A percentile compares a stretch with the other conserved stretches of the same genome.
Conservation (phyloP, 768 basidiomycete genomes). For the Calocera viscosa region DNA sequence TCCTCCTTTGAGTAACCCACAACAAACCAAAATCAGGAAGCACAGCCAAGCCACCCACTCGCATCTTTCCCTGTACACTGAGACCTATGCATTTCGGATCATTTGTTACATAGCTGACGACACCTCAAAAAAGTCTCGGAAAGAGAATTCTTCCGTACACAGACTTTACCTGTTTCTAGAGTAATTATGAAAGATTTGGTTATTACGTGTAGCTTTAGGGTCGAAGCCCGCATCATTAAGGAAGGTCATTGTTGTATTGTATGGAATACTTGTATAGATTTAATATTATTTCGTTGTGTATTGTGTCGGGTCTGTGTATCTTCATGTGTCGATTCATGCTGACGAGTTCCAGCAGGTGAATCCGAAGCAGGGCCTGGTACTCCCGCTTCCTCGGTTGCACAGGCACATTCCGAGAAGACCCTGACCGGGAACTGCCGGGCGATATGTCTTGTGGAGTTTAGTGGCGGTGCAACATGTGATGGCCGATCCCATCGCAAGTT, state of each 20-base stretch:
- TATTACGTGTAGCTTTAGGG: slow-evolving; percentile 5
- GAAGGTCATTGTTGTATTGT: neutral
- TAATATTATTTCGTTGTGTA: neutral
- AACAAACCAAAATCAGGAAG: neutral
- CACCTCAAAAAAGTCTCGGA: neutral
- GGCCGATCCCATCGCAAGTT: neutral
- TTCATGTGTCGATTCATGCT: neutral
- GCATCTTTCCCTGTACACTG: neutral
- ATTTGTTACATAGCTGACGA: neutral
- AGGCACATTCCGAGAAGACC: neutral
- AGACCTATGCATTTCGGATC: slow-evolving; percentile 1
- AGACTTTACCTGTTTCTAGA: neutral
- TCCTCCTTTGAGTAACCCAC: neutral
- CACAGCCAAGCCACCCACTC: neutral
- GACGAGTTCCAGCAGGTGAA: neutral
- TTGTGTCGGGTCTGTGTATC: neutral
- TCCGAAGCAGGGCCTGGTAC: too few species aligned
- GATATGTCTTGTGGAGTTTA: slow-evolving; percentile 8
- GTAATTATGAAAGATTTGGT: neutral
- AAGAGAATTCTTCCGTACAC: neutral
- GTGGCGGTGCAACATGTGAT: neutral
- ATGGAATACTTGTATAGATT: neutral
- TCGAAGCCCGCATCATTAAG: neutral
- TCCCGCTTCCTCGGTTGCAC: too few species aligned
- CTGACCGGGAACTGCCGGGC: neutral